Conservation (phyloP, 192 early-diverging fungal species). For the Funneliformis geosporum region DNA sequence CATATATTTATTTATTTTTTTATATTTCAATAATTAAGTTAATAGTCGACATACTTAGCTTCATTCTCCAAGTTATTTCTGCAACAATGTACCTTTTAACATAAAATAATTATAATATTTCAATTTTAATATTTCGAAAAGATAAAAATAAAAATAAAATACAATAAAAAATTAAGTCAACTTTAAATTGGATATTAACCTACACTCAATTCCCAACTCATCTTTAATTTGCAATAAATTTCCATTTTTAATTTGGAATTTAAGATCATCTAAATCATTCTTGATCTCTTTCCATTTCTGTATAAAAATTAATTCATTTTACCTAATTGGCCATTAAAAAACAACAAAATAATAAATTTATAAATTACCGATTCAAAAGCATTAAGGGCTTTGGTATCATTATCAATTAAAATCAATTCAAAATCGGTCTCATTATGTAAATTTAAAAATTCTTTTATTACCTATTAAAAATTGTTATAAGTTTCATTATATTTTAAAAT, state of each 20-base stretch:
- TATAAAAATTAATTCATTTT: not conserved
- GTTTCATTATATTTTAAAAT: too few species aligned
- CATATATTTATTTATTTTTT: not conserved
- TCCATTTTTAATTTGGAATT: not conserved
- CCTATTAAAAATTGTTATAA: not conserved
- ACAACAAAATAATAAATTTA: not conserved
- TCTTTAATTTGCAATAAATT: not conserved
- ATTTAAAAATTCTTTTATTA: constrained; percentile 16
- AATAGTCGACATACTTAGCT: constrained; percentile 8
- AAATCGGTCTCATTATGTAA: constrained; percentile 1
- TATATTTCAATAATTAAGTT: not conserved
- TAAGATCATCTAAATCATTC: not conserved
- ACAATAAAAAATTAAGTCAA: too few species aligned
- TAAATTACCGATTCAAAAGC: not conserved
- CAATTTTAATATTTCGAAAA: not conserved
- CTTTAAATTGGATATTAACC: not conserved
- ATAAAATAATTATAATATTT: not conserved
- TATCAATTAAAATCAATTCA: not conserved
- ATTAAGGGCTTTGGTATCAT: not conserved
- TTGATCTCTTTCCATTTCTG: not conserved
- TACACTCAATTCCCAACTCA: not conserved
- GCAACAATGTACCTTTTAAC: constrained; percentile 6
- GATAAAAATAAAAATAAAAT: not conserved
- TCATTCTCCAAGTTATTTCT: constrained; percentile 24
- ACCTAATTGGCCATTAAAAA: not conserved